Evolutionary conservation across 2,329 filamentous ascomycete species (phyloP).

Genomic region (Curvularia lunata): DNA sequence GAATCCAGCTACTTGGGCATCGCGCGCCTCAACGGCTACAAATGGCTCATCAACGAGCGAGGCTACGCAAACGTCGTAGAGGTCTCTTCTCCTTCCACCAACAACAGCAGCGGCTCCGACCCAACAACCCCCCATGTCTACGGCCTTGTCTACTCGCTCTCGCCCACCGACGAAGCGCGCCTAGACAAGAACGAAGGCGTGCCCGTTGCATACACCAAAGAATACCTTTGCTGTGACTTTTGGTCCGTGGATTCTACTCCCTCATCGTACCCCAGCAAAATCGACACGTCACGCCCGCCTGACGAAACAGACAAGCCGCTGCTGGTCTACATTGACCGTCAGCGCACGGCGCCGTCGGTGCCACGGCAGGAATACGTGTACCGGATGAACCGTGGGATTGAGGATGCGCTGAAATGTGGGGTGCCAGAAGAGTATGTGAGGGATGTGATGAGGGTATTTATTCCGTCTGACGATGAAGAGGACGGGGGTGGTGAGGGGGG

Average conservation of each 20-base stretch:
- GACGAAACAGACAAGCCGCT: conserved; percentile 42
- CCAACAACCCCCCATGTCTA: conserved; percentile 42
- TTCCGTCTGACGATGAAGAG: conserved; percentile 42
- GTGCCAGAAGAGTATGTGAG: conserved; percentile 64
- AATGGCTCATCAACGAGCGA: conserved; percentile 70
- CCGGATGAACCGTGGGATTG: conserved; percentile 68
- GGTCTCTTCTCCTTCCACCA: neutral
- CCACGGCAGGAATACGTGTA: conserved; percentile 65
- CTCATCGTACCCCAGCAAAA: neutral
- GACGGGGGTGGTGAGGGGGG: conserved; percentile 17
- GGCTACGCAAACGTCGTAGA: conserved; percentile 72
- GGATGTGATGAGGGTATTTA: conserved; percentile 60
- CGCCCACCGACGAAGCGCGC: conserved; percentile 31
- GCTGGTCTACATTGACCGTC: conserved; percentile 66
- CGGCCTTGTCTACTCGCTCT: conserved; percentile 45
- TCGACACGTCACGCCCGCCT: conserved; percentile 31
- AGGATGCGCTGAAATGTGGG: conserved; percentile 62
- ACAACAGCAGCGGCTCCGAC: neutral
- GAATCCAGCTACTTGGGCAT: conserved; percentile 62
- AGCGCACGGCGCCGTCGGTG: conserved; percentile 47
- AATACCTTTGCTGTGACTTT: conserved; percentile 53
- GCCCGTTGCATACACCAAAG: conserved; percentile 65
- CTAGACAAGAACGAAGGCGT: conserved; percentile 65
- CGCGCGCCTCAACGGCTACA: conserved; percentile 62
- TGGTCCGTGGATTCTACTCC: conserved; percentile 37